phyloP scores from a whole-genome alignment of 805 yeast species.

The Saccharomyces mikatae region DNA sequence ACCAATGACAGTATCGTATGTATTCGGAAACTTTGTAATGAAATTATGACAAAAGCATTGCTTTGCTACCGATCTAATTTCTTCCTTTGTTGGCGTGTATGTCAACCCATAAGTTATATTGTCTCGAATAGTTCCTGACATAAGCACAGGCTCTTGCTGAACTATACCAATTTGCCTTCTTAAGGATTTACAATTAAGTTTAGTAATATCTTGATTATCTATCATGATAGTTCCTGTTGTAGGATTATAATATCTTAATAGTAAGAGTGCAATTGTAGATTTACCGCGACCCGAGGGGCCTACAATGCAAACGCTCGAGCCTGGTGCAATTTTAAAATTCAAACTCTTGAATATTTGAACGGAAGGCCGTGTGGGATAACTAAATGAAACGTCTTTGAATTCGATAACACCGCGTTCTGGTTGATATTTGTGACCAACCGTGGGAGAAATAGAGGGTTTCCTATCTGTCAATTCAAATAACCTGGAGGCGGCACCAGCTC shows the following conservation, averaged over 20 bases:
- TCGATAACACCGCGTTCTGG: conserved; percentile 40
- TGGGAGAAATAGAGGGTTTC: conserved; percentile 60
- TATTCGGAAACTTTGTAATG: conserved; percentile 51
- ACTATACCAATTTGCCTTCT: conserved; percentile 62
- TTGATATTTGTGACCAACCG: conserved; percentile 45
- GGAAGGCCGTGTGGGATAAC: conserved; percentile 83
- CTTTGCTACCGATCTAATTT: conserved; percentile 40
- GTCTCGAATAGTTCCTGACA: conserved; percentile 74
- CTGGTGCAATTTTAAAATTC: conserved; percentile 40
- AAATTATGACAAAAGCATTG: conserved; percentile 53
- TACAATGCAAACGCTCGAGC: conserved; percentile 63
- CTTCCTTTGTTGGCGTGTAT: conserved; percentile 53
- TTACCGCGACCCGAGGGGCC: conserved; percentile 93
- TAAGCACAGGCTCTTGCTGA: conserved; percentile 67
- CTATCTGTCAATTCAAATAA: conserved; percentile 80
- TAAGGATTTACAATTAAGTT: conserved; percentile 42
- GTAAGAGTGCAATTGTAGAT: conserved; percentile 61
- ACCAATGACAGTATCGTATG: conserved; percentile 58
- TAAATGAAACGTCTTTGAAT: conserved; percentile 61
- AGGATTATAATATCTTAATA: conserved; percentile 49
- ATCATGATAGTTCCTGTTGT: conserved; percentile 40
- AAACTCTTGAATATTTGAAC: conserved; percentile 45
- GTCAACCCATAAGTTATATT: conserved; percentile 65
- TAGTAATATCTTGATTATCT: conserved; percentile 44
- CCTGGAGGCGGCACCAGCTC: conserved; percentile 92